phyloP scores from a whole-genome alignment of 2,329 filamentous ascomycete species.

The Zasmidium angulare region DNA sequence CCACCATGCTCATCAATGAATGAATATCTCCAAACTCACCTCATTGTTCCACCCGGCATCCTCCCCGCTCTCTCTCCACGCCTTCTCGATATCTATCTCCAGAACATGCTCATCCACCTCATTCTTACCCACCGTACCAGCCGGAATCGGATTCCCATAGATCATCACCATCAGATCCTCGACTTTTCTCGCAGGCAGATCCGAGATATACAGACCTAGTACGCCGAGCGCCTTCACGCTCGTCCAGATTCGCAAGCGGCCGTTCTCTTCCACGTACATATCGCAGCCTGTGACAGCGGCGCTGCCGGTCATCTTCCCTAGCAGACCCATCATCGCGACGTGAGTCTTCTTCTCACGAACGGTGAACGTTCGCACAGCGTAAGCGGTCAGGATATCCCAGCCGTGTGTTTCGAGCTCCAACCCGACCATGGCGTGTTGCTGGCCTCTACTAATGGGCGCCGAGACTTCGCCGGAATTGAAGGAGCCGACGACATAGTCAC shows the following conservation, averaged over 20 bases:
- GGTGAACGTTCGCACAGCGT: slow-evolving; percentile 61
- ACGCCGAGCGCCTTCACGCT: slow-evolving; percentile 77
- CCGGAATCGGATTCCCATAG: slow-evolving; percentile 67
- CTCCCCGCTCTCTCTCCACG: slow-evolving; percentile 74
- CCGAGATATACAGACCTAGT: slow-evolving; percentile 76
- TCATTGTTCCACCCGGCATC: slow-evolving; percentile 78
- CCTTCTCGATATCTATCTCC: slow-evolving; percentile 71
- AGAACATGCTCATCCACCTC: slow-evolving; percentile 56
- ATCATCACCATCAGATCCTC: slow-evolving; percentile 55
- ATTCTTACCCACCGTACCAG: slow-evolving; percentile 56
- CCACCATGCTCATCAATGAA: slow-evolving; percentile 25
- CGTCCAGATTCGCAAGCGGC: slow-evolving; percentile 64
- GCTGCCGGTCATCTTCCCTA: slow-evolving; percentile 87
- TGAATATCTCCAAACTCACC: slow-evolving; percentile 65
- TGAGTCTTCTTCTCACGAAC: slow-evolving; percentile 43
- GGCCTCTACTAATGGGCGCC: slow-evolving; percentile 41
- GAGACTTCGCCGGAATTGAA: slow-evolving; percentile 68
- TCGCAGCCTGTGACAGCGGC: slow-evolving; percentile 70
- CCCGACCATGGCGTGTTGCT: slow-evolving; percentile 53
- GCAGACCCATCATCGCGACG: slow-evolving; percentile 71
- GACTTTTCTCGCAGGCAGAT: slow-evolving; percentile 54
- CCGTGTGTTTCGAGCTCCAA: slow-evolving; percentile 64
- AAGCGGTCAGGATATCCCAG: slow-evolving; percentile 59
- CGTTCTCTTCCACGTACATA: slow-evolving; percentile 59
- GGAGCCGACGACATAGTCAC: slow-evolving; percentile 69